Evolutionary conservation across 768 basidiomycete genomes (phyloP).

Genomic region (Sporobolomyces pararoseus): DNA sequence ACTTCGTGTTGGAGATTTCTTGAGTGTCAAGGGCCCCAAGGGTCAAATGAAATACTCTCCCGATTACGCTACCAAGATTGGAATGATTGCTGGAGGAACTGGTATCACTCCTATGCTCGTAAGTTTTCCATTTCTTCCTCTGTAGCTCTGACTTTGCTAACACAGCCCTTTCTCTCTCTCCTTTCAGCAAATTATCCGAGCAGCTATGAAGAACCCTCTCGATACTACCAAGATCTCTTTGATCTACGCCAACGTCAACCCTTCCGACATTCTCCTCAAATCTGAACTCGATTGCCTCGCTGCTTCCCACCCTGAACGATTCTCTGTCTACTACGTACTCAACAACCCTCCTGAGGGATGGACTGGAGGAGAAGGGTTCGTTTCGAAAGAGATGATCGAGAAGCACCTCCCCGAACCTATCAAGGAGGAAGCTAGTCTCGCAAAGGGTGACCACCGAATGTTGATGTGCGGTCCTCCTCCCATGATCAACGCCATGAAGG

Average conservation of each 20-base stretch:
- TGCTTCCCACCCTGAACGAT: constrained; percentile 60
- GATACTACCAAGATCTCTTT: constrained; percentile 79
- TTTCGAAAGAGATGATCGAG: constrained; percentile 86
- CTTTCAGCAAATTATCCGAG: constrained; percentile 89
- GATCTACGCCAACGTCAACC: constrained; percentile 93
- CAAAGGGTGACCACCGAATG: constrained; percentile 65
- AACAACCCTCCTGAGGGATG: constrained; percentile 86
- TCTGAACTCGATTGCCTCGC: constrained; percentile 78
- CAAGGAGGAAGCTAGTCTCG: neutral
- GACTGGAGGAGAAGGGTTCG: constrained; percentile 87
- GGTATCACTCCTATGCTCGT: constrained; percentile 96
- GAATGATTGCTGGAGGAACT: constrained; percentile 98
- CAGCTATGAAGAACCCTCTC: constrained; percentile 79
- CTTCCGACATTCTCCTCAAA: constrained; percentile 86
- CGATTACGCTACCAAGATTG: constrained; percentile 67
- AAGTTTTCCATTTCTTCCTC: neutral
- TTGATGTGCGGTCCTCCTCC: constrained; percentile 81
- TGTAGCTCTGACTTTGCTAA: neutral
- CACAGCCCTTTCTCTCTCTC: neutral
- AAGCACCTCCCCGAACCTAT: constrained; percentile 63
- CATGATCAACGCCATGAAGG: constrained; percentile 79
- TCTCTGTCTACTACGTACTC: constrained; percentile 83
- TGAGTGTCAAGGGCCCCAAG: constrained; percentile 92
- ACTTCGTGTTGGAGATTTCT: constrained; percentile 79
- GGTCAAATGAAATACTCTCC: constrained; percentile 85